Evolutionary conservation across 1,284 basidiomycete genomes (phyloP).

Genomic region (Exobasidium rhododendri): DNA sequence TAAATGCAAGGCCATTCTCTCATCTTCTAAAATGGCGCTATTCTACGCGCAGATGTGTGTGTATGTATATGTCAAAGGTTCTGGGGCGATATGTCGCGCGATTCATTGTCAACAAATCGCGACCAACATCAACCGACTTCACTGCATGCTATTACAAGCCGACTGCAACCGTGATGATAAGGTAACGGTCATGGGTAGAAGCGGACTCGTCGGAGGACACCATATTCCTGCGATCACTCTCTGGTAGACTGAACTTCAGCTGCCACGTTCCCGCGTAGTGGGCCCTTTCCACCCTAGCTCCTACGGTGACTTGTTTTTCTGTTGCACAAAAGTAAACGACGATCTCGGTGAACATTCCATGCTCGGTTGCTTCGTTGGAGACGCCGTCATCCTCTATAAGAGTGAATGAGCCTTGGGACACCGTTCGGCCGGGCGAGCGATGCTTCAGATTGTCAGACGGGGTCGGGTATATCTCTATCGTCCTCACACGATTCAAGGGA

Average conservation of each 20-base stretch:
- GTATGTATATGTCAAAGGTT: no score
- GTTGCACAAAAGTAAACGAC: slow-evolving; percentile 8
- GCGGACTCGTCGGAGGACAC: no score
- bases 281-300: not conserved
- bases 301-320: slow-evolving; percentile 4
- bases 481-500: not conserved
- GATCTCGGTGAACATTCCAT: slow-evolving; percentile 21
- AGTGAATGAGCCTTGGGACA: slow-evolving; percentile 18
- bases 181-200: no score
- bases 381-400: slow-evolving; percentile 27
- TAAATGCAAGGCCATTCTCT: no score
- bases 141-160: no score
- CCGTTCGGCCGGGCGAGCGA: not conserved
- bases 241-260: slow-evolving; percentile 10
- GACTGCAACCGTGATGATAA: no score
- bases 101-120: no score
- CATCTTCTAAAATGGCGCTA: no score
- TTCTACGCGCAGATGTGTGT: no score
- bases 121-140: no score
- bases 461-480: not conserved
- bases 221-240: slow-evolving; percentile 7
- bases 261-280: slow-evolving; percentile 14
- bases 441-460: not conserved
- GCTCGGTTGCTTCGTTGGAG: slow-evolving; percentile 24
- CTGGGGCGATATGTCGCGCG: no score